A percentile compares a stretch with the other conserved stretches of the same genome.
phyloP scores from a whole-genome alignment of 2,329 filamentous ascomycete species.

The Cytospora piceae region DNA sequence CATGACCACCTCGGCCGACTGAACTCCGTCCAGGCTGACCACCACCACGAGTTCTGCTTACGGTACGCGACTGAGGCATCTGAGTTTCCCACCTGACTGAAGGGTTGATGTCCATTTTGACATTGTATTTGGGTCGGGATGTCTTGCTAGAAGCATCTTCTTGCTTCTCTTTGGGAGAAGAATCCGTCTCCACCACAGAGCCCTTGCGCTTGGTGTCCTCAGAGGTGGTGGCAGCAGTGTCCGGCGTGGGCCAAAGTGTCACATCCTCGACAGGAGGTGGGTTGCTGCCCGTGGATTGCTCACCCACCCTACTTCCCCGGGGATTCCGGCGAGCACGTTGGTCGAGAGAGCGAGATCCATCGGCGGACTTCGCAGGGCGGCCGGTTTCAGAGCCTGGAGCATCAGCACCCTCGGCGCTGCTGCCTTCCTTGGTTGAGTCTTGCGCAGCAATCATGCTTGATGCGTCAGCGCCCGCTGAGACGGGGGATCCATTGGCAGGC shows the following conservation, averaged over 20 bases:
- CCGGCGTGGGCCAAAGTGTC: conserved; percentile 87
- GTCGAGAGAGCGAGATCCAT: conserved; percentile 46
- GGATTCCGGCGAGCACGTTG: conserved; percentile 45
- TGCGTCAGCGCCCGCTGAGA: conserved; percentile 26
- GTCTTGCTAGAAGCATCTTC: conserved; percentile 49
- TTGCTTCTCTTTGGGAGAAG: conserved; percentile 66
- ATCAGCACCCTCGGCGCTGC: conserved; percentile 18
- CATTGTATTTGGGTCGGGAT: conserved; percentile 76
- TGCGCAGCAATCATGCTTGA: conserved; percentile 22
- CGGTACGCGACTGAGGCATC: conserved; percentile 58
- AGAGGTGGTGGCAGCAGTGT: conserved; percentile 62
- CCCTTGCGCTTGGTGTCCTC: conserved; percentile 75
- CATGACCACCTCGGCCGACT: conserved; percentile 35
- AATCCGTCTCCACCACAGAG: conserved; percentile 56
- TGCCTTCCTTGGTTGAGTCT: conserved; percentile 32
- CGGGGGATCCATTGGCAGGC: conserved; percentile 30
- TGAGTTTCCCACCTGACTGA: conserved; percentile 87
- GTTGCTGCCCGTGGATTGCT: conserved; percentile 39
- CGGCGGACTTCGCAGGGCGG: conserved; percentile 36
- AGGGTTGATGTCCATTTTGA: conserved; percentile 67
- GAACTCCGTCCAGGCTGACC: conserved; percentile 47
- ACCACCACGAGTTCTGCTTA: conserved; percentile 52
- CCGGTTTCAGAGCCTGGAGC: conserved; percentile 33
- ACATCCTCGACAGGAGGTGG: conserved; percentile 75
- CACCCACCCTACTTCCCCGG: conserved; percentile 51